Base-by-base conservation (phyloP, 2,329 filamentous ascomycete genomes). In the Trichoderma oligosporum region DNA sequence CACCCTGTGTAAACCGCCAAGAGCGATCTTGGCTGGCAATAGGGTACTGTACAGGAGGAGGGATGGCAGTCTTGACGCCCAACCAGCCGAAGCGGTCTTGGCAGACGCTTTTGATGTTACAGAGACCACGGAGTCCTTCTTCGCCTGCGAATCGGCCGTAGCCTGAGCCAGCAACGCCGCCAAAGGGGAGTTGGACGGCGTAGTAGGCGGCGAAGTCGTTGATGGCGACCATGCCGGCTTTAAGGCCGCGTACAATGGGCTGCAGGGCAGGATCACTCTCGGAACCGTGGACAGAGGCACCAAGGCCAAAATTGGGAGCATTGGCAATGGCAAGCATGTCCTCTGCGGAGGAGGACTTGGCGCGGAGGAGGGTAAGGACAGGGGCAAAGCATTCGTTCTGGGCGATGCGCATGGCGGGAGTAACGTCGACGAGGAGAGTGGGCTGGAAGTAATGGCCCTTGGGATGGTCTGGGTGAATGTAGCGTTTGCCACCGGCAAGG, bases 151-250 rank as follows among this genome's bases (percentile, higher is more conserved):
- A 99, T 2, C 93, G 82, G 1, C 94, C 94, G 70, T 97, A 97
- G 0, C 89, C 94, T 22, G 89, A 95, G 1, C 91, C 93, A 58
- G 83, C 85, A n/a, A 89, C 85, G 54, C 92, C 94, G 35, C 94
- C 94, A 72, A 99, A 99, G 0, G 94, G 94, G 36, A 99, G 76
- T 73, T 96, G 91, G 7, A 96, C 92, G 52, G 93, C 91, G 69
- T 99, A 99, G 72, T 86, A 97, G 25, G 85, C 87, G 18, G 87
- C 94, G 68, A 99, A 99, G 75, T 99, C 94, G 70, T 99, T 99
- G 64, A 99, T 83, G 22, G 91, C 85, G 0, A 97, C 89, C 88
- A 96, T 97, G 42, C 94, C 94, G 0, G 88, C 85, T 61, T 87
- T 83, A 51, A 97, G 79, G 22, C 84, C 82, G 18, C 73, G 73